phyloP scores from a whole-genome alignment of 345 rosid genomes.

The Fremontodendron californicum region DNA sequence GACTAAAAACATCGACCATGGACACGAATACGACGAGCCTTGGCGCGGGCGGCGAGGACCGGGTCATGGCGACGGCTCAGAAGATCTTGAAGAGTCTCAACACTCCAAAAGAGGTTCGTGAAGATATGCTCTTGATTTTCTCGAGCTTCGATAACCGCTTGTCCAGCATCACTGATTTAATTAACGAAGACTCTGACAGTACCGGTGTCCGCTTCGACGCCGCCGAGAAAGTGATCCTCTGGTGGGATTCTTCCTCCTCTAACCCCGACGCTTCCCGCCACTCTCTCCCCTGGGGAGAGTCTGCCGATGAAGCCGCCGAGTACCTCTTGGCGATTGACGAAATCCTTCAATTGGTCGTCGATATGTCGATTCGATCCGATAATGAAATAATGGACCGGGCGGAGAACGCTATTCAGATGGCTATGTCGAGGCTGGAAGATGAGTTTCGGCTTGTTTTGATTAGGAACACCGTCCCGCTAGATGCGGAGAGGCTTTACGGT shows the following conservation, averaged over 20 bases:
- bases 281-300: conserved; percentile 56
- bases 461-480: conserved; percentile 77
- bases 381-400: conserved; percentile 69
- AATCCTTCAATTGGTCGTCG: conserved; percentile 53
- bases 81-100: conserved; percentile 95
- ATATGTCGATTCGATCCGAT: conserved; percentile 41
- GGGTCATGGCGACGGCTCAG: conserved; percentile 94
- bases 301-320: conserved; percentile 60
- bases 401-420: conserved; percentile 76
- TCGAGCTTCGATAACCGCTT: conserved; percentile 93
- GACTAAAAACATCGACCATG: conserved; percentile 24
- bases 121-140: conserved; percentile 91
- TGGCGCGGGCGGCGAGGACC: conserved; percentile 61
- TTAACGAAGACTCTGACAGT: conserved; percentile 38
- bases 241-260: conserved; percentile 46
- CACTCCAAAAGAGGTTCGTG: conserved; percentile 83
- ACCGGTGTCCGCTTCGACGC: conserved; percentile 46
- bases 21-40: conserved; percentile 37
- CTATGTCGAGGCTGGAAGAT: conserved; percentile 90
- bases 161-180: conserved; percentile 73
- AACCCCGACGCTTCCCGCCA: conserved; percentile 46
- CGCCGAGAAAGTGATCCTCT: conserved; percentile 65
- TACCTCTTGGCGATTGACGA: conserved; percentile 76
- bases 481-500: conserved; percentile 67
- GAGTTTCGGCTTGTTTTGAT: conserved; percentile 81